Conservation (phyloP, 768 basidiomycete genomes). For the Boletus vinaceobasis region DNA sequence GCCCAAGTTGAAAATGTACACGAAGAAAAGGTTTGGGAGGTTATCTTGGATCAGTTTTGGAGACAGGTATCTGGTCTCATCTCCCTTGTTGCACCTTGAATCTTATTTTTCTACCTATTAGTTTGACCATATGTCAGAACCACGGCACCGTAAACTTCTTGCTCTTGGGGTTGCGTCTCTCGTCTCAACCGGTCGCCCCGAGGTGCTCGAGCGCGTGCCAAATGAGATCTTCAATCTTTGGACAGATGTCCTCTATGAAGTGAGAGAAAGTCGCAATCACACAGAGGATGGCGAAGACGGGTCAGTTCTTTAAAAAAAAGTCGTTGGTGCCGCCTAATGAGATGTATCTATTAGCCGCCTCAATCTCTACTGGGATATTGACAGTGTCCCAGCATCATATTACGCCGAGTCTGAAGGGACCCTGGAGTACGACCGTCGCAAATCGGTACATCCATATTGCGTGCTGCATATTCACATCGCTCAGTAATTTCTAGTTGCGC, state of each 20-base stretch:
- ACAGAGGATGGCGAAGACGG: constrained; percentile 36
- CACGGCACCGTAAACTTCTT: constrained; percentile 75
- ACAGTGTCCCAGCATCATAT: constrained; percentile 54
- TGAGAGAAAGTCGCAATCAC: constrained; percentile 62
- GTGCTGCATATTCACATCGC: background rate
- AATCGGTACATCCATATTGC: constrained; percentile 46
- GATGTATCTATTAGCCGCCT: constrained; percentile 31
- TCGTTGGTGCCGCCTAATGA: background rate
- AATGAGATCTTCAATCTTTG: constrained; percentile 82
- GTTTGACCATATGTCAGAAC: constrained; percentile 92
- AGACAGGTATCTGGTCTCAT: constrained; percentile 52
- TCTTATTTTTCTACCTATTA: constrained; percentile 28
- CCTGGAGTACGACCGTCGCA: constrained; percentile 72
- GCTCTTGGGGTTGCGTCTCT: constrained; percentile 81
- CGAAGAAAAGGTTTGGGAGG: constrained; percentile 59
- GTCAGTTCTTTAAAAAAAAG: constrained; percentile 20
- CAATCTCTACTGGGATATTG: constrained; percentile 67
- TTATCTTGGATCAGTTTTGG: constrained; percentile 79
- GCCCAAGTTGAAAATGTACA: constrained; percentile 44
- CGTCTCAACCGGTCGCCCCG: constrained; percentile 68
- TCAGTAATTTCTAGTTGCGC: constrained; percentile 50
- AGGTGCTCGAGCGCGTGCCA: constrained; percentile 68
- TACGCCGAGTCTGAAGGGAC: constrained; percentile 68
- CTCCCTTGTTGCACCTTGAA: background rate
- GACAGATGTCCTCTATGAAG: constrained; percentile 85